Conservation (phyloP, 148 eudicot genomes). For the Chenopodium berlandieri region DNA sequence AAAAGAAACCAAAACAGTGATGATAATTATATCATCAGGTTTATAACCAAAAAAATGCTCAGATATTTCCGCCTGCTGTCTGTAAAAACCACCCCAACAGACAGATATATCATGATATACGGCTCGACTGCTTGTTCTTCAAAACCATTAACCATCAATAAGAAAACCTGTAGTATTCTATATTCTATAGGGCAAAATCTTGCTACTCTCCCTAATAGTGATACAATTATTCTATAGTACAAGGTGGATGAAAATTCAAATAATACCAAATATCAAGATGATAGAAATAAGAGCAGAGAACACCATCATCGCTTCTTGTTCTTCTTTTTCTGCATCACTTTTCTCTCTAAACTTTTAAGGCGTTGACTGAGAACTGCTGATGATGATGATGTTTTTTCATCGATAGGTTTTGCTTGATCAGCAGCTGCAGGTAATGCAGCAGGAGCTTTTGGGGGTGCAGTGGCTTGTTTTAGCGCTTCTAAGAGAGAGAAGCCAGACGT, state of each 20-base stretch:
- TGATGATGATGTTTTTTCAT: constrained; percentile 34
- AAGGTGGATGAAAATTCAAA: constrained; percentile 13
- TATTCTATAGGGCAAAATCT: constrained; percentile 1
- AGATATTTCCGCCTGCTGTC: not conserved
- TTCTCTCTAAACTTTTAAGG: constrained; percentile 60
- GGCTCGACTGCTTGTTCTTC: not conserved
- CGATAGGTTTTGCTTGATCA: constrained; percentile 36
- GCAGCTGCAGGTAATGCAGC: constrained; percentile 27
- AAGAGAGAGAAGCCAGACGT: constrained; percentile 51
- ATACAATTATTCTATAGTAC: not conserved
- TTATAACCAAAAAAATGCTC: not conserved
- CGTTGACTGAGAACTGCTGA: constrained; percentile 60
- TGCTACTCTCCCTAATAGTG: not conserved
- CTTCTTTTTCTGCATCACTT: constrained; percentile 77
- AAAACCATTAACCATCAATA: not conserved
- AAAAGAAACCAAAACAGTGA: too few species aligned
- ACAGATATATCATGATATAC: not conserved
- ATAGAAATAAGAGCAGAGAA: not conserved
- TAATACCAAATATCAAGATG: constrained; percentile 6
- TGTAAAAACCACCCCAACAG: not conserved
- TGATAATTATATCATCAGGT: too few species aligned
- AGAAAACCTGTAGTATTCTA: constrained; percentile 5
- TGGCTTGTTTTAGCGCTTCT: constrained; percentile 49
- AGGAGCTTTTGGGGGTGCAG: constrained; percentile 22
- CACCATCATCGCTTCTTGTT: constrained; percentile 54